A percentile compares a stretch with the other conserved stretches of the same genome.
Conservation (phyloP, 2,329 filamentous ascomycete genomes). For the Shiraia bambusicola region DNA sequence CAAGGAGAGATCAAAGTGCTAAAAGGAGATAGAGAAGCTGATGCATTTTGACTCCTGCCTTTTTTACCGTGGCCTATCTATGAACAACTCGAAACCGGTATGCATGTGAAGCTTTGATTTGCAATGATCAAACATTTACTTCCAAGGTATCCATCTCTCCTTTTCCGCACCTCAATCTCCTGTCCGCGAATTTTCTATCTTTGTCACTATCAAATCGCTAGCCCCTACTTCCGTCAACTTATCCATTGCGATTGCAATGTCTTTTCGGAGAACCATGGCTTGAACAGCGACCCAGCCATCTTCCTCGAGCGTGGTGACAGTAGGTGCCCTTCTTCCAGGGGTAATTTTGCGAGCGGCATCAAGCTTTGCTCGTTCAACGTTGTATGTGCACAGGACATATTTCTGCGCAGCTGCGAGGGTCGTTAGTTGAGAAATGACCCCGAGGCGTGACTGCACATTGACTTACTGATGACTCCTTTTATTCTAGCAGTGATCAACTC, state of each 20-base stretch:
- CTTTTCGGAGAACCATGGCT: slow-evolving; percentile 88
- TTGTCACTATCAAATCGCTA: slow-evolving; percentile 79
- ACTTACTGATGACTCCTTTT: slow-evolving; percentile 80
- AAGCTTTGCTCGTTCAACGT: slow-evolving; percentile 73
- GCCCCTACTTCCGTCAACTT: slow-evolving; percentile 74
- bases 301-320: slow-evolving; percentile 84
- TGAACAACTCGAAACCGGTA: no score
- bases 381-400: slow-evolving; percentile 96
- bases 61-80: no score
- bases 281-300: slow-evolving; percentile 92
- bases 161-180: slow-evolving; percentile 10
- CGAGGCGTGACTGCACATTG: background rate
- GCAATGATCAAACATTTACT: background rate
- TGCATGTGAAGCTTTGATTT: no score
- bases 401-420: slow-evolving; percentile 71
- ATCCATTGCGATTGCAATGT: slow-evolving; percentile 85
- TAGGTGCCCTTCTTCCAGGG: slow-evolving; percentile 90
- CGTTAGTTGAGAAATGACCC: slow-evolving; percentile 9
- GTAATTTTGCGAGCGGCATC: slow-evolving; percentile 72
- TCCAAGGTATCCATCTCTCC: background rate
- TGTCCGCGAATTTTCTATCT: slow-evolving; percentile 73
- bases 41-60: no score
- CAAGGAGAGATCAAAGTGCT: no score
- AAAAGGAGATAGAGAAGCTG: no score
- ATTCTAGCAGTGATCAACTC: slow-evolving; percentile 85